A percentile compares a stretch with the other conserved stretches of the same genome.
phyloP scores from a whole-genome alignment of 2,329 filamentous ascomycete genomes.

The Cercospora zeina region DNA sequence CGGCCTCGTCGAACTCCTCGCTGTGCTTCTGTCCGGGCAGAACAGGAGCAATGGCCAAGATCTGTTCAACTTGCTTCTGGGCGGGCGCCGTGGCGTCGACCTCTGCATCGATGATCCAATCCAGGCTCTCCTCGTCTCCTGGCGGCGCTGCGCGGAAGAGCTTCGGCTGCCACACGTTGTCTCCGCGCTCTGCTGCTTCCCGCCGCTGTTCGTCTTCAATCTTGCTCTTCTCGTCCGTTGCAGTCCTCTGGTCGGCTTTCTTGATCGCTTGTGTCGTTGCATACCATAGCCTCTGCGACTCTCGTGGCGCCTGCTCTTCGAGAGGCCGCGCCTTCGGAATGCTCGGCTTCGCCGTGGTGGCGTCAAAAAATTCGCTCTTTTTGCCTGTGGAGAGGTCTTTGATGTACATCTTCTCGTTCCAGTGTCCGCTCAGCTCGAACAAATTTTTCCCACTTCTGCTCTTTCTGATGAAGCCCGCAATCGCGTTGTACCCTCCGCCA shows the following conservation, averaged over 20 bases:
- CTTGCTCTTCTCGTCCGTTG: conserved; percentile 93
- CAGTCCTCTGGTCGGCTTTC: conserved; percentile 79
- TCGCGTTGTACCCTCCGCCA: conserved; percentile 91
- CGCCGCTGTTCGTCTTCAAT: conserved; percentile 91
- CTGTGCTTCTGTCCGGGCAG: conserved; percentile 64
- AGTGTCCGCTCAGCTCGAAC: conserved; percentile 89
- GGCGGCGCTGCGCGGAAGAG: conserved; percentile 74
- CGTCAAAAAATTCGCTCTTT: conserved; percentile 87
- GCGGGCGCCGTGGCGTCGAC: conserved; percentile 67
- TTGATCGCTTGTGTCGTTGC: conserved; percentile 79
- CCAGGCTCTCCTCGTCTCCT: conserved; percentile 72
- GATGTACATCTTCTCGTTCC: conserved; percentile 93
- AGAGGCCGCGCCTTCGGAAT: conserved; percentile 73
- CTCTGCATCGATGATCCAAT: conserved; percentile 89
- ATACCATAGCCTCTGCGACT: conserved; percentile 86
- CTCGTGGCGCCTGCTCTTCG: conserved; percentile 82
- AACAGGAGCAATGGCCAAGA: conserved; percentile 82
- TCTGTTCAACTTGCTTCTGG: conserved; percentile 73
- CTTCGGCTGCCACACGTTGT: conserved; percentile 83
- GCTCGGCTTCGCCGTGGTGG: conserved; percentile 72
- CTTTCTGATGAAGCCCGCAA: conserved; percentile 86
- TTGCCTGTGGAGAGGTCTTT: conserved; percentile 82
- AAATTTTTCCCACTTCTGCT: conserved; percentile 81
- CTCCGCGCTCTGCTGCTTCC: conserved; percentile 76
- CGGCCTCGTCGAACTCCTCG: conserved; percentile 20